A percentile compares a stretch with the other conserved stretches of the same genome.
Evolutionary conservation across 1,284 basidiomycete genomes (phyloP).

Genomic region (Marasmius tenuissimus): DNA sequence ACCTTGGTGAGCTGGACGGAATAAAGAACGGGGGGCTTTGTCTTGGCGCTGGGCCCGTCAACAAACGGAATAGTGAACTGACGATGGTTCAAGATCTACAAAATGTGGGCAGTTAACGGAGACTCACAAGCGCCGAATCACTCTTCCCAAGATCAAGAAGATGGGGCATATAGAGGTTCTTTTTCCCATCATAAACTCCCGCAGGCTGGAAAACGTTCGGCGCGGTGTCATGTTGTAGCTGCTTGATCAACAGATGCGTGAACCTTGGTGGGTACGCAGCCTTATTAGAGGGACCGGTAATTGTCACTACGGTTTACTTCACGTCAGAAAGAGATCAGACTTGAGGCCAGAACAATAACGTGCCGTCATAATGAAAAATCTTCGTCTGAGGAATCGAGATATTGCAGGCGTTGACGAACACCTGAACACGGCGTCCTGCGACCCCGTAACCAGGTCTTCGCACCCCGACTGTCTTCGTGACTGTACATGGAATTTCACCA

Average conservation of each 20-base stretch:
- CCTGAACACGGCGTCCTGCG: slow-evolving; percentile 29
- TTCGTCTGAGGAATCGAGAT: not conserved
- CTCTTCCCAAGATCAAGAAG: slow-evolving; percentile 32
- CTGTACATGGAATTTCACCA: not conserved
- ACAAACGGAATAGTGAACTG: slow-evolving; percentile 11
- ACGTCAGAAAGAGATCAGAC: slow-evolving; percentile 3
- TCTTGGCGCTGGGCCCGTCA: not conserved
- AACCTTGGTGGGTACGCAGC: slow-evolving; percentile 1
- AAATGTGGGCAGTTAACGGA: not conserved
- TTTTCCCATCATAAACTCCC: slow-evolving; percentile 48
- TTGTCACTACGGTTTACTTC: slow-evolving; percentile 28
- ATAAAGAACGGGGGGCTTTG: slow-evolving; percentile 34
- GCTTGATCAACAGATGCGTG: slow-evolving; percentile 1
- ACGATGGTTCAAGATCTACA: slow-evolving; percentile 17
- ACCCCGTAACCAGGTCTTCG: slow-evolving; percentile 28
- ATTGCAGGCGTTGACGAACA: slow-evolving; percentile 36
- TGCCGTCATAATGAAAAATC: not conserved
- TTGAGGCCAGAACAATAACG: not conserved
- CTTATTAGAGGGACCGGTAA: slow-evolving; percentile 33
- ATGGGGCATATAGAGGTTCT: slow-evolving; percentile 44
- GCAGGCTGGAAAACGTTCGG: slow-evolving; percentile 1
- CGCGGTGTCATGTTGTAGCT: slow-evolving; percentile 1
- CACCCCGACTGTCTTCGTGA: slow-evolving; percentile 40
- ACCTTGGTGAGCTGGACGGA: slow-evolving; percentile 41
- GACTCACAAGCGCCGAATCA: slow-evolving; percentile 15